Conservation (phyloP, 306 rosid genomes). For the Malus asiatica region DNA sequence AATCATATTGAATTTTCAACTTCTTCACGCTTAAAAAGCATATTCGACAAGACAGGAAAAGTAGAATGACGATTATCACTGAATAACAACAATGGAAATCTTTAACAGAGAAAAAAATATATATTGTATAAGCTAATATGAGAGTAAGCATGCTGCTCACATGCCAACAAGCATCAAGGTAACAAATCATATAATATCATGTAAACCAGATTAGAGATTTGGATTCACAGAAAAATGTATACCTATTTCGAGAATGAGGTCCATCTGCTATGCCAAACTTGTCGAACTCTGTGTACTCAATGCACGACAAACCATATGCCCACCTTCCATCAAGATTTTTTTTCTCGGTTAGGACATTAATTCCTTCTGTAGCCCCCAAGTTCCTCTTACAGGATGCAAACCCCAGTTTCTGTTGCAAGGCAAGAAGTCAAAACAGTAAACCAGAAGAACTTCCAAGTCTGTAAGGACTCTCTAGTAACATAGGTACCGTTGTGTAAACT, state of each 20-base stretch:
- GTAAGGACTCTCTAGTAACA: background rate
- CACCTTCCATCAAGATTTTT: constrained; percentile 68
- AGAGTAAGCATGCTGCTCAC: background rate
- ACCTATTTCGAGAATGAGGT: constrained; percentile 49
- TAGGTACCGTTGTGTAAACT: background rate
- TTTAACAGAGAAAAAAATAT: background rate
- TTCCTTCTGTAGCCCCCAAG: constrained; percentile 88
- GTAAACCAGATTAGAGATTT: background rate
- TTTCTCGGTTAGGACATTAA: constrained; percentile 83
- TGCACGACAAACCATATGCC: constrained; percentile 84
- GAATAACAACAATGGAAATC: background rate
- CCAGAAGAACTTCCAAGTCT: background rate
- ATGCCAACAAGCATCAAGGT: background rate
- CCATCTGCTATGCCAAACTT: constrained; percentile 63
- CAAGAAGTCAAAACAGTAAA: background rate
- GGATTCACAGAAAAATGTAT: constrained; percentile 15
- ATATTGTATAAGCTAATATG: background rate
- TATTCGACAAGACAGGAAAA: background rate
- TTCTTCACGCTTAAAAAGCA: background rate
- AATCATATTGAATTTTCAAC: background rate
- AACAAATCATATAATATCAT: background rate
- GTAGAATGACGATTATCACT: background rate
- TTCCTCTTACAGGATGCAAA: constrained; percentile 85
- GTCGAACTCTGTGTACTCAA: constrained; percentile 91
- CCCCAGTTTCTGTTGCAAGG: constrained; percentile 68